Base-by-base conservation (phyloP, 306 rosid genomes). In the Potentilla sterilis region DNA sequence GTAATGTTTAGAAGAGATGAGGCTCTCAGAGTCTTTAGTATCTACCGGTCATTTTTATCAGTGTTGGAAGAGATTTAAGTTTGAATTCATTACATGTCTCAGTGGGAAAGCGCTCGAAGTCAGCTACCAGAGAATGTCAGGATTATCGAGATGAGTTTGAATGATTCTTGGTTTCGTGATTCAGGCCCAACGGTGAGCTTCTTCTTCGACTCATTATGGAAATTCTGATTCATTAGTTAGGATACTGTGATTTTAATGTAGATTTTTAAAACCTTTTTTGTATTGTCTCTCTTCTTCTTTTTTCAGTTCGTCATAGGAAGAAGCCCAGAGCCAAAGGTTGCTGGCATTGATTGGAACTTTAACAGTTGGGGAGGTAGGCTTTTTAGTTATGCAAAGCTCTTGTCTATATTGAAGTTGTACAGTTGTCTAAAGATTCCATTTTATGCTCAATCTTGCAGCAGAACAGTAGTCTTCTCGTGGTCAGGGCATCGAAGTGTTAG, bases 361-460 rank as follows among this genome's bases (percentile, higher is more conserved):
- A 95, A 95, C 83, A 83, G 97, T 43, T 95, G 99, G 99, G 99
- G 97, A 80, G 97, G 99, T 92, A 83, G n/a, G n/a, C n/a, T n/a
- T n/a, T n/a, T n/a, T n/a, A 28, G n/a, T 59, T 14, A 41, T 34
- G 38, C 32, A 44, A 40, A 51, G 58, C 74, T 55, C n/a, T 8
- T 28, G 46, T 24, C 66, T 38, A 32, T 18, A 6, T 46, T 65
- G 21, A 48, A 70, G 49, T 40, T 6, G 11, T 22, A 13, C 15
- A 0, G 40, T 76, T 69, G 24, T 9, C 68, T 58, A 46, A 28
- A 13, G 15, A 15, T 69, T 7, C 61, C 61, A 15, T 16, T 32
- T 3, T 48, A 32, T 74, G 12, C 15, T 59, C 19, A 10, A 9
- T 57, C n/a, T 74, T 19, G 9, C 43, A 44, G 32, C 34, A 19